Evolutionary conservation across 768 basidiomycete genomes (phyloP).

Genomic region (Trichaptum fuscoviolaceum): DNA sequence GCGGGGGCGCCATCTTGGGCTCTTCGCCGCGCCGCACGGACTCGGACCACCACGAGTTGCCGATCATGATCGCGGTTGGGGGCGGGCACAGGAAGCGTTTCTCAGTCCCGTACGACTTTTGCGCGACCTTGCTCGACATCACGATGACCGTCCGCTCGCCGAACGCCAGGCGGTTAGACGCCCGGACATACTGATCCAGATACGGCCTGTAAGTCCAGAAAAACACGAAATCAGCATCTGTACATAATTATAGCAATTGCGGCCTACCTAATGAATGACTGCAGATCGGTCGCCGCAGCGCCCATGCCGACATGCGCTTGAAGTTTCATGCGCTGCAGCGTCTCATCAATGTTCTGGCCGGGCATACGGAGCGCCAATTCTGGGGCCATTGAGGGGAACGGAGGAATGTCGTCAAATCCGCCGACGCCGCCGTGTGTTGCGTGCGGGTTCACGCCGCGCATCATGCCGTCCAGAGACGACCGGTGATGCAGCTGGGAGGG

Average conservation of each 20-base stretch:
- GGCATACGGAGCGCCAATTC: constrained; percentile 63
- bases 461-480: constrained; percentile 44
- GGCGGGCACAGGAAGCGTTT: constrained; percentile 94
- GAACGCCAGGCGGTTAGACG: constrained; percentile 80
- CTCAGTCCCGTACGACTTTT: constrained; percentile 96
- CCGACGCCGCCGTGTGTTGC: constrained; percentile 52
- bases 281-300: constrained; percentile 58
- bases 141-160: constrained; percentile 94
- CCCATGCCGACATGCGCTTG: constrained; percentile 32
- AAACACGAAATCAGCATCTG: constrained; percentile 18
- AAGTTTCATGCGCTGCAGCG: constrained; percentile 60
- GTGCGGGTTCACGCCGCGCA: constrained; percentile 67
- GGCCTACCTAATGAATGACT: constrained; percentile 72
- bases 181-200: constrained; percentile 79
- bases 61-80: constrained; percentile 90
- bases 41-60: constrained; percentile 92
- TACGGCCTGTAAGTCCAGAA: constrained; percentile 56
- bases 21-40: constrained; percentile 69
- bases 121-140: constrained; percentile 97
- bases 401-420: constrained; percentile 54
- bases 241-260: constrained; percentile 12
- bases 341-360: constrained; percentile 43
- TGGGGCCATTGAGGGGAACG: constrained; percentile 48
- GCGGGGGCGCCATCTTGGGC: constrained; percentile 68
- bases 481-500: constrained; percentile 47